Percentiles rank a stretch among this genome's conserved stretches.
phyloP scores from a whole-genome alignment of 257 asterid species.

The Capsicum baccatum region DNA sequence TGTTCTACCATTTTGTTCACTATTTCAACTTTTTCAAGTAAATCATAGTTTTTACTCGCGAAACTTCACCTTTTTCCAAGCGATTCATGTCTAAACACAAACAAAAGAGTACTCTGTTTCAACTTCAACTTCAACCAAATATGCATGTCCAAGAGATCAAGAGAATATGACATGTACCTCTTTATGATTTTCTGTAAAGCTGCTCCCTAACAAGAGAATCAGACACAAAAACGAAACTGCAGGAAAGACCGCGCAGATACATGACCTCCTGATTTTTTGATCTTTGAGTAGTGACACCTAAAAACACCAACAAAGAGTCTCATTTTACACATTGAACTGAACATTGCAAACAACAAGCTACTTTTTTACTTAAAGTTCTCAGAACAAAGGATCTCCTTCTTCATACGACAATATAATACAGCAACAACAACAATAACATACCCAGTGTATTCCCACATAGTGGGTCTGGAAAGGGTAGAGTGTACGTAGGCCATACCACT shows the following conservation, averaged over 20 bases:
- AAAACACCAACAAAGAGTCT: conserved; percentile 6
- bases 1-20: not conserved
- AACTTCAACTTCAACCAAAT: not conserved
- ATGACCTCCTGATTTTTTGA: conserved; percentile 44
- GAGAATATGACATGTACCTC: conserved; percentile 42
- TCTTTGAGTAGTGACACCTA: conserved; percentile 54
- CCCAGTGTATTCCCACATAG: no score
- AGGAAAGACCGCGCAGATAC: conserved; percentile 44
- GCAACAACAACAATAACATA: no score
- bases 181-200: conserved; percentile 39
- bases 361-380: not conserved
- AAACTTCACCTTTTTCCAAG: not conserved
- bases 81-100: not conserved
- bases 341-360: not conserved
- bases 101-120: not conserved
- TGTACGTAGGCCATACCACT: no score
- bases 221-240: conserved; percentile 47
- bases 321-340: conserved; percentile 21
- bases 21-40: no score
- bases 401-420: not conserved
- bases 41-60: not conserved
- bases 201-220: conserved; percentile 45
- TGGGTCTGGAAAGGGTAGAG: no score
- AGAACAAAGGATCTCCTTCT: not conserved
- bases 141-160: not conserved